Percentiles rank a stretch among this genome's conserved stretches.
Conservation (phyloP, 176 grass and related monocot genomes). For the Olyra latifolia region DNA sequence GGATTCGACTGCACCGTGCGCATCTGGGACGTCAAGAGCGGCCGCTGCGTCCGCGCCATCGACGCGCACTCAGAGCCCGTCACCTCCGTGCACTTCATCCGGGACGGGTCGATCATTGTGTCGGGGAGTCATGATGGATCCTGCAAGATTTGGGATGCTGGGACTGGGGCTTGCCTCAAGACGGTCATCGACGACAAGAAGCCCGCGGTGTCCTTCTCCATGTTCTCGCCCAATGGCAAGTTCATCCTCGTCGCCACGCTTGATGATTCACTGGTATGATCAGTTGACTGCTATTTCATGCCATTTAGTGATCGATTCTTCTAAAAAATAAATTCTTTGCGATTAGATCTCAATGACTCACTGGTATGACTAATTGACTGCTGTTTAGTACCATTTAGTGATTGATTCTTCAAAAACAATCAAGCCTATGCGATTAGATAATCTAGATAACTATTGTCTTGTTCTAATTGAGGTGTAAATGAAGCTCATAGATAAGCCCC, state of each 20-base stretch:
- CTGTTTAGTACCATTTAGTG: slow-evolving; percentile 1
- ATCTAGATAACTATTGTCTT: background rate
- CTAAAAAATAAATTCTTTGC: background rate
- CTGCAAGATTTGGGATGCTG: slow-evolving; percentile 95
- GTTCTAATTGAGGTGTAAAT: background rate
- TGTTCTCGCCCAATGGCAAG: slow-evolving; percentile 95
- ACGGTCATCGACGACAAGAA: slow-evolving; percentile 81
- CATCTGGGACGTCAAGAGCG: slow-evolving; percentile 77
- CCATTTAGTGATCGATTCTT: background rate
- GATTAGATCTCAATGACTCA: slow-evolving; percentile 32
- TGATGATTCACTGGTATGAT: slow-evolving; percentile 76
- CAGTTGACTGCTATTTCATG: slow-evolving; percentile 12
- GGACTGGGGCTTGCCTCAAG: slow-evolving; percentile 71
- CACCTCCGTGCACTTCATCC: slow-evolving; percentile 84
- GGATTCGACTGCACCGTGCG: slow-evolving; percentile 82
- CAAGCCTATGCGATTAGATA: background rate
- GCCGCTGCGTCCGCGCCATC: slow-evolving; percentile 55
- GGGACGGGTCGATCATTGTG: slow-evolving; percentile 93
- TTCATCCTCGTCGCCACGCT: slow-evolving; percentile 81
- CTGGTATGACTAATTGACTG: slow-evolving; percentile 50
- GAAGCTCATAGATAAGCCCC: background rate
- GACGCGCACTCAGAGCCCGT: slow-evolving; percentile 73
- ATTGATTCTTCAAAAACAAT: background rate
- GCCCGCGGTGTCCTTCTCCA: slow-evolving; percentile 77
- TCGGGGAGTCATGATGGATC: slow-evolving; percentile 84